phyloP scores from a whole-genome alignment of 2,329 filamentous ascomycete species.

The Xylariaceae sp. region DNA sequence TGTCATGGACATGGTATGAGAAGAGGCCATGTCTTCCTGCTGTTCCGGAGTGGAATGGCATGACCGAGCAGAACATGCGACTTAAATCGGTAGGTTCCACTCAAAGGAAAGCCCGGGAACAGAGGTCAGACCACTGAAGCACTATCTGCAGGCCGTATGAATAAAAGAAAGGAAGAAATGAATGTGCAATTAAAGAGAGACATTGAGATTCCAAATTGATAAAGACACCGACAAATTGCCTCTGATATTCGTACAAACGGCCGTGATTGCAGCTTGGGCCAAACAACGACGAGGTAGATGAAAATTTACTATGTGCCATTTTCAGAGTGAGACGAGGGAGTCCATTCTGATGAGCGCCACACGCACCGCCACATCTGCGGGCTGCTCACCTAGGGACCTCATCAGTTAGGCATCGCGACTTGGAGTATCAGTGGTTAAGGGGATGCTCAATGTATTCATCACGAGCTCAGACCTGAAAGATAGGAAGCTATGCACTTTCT shows the following conservation, averaged over 20 bases:
- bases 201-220: not conserved
- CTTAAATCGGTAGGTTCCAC: not conserved
- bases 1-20: slow-evolving; percentile 29
- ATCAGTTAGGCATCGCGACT: too few species aligned
- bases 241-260: not conserved
- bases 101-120: not conserved
- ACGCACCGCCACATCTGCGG: not conserved
- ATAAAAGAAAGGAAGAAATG: not conserved
- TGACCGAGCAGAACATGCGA: not conserved
- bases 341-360: not conserved
- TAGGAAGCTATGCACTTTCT: too few species aligned
- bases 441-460: too few species aligned
- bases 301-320: too few species aligned
- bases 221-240: not conserved
- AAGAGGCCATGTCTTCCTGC: slow-evolving; percentile 20
- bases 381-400: too few species aligned
- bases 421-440: too few species aligned
- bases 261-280: not conserved
- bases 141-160: not conserved
- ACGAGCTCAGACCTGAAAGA: too few species aligned
- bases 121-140: not conserved
- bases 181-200: not conserved
- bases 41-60: slow-evolving; percentile 18
- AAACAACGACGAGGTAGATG: not conserved
- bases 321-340: not conserved